phyloP scores from a whole-genome alignment of 176 grass and related monocot species.

The Oryza meridionalis region DNA sequence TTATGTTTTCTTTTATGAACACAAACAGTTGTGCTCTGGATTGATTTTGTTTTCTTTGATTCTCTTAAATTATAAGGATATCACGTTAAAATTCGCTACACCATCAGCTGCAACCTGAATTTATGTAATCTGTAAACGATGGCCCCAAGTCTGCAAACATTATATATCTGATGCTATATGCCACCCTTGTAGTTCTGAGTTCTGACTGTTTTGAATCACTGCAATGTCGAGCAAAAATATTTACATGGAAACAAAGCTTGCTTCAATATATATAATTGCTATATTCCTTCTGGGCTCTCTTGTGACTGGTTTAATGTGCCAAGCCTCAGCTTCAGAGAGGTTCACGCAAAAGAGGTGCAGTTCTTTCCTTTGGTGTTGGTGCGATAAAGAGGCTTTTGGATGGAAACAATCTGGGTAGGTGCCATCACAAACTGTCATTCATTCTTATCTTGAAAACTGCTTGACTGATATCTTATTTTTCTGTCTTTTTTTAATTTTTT shows the following conservation, averaged over 20 bases:
- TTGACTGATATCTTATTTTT: constrained; percentile 1
- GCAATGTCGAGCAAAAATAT: not conserved
- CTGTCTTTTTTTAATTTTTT: not conserved
- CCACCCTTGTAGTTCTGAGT: constrained; percentile 4
- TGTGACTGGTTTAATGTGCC: constrained; percentile 77
- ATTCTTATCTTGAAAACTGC: not conserved
- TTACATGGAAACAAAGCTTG: not conserved
- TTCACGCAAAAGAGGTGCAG: constrained; percentile 84
- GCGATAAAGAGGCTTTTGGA: constrained; percentile 71
- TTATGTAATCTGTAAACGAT: constrained; percentile 14
- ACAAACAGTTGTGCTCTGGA: too few species aligned
- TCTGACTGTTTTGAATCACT: not conserved
- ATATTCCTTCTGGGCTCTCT: constrained; percentile 8
- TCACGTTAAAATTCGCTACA: not conserved
- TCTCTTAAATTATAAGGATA: not conserved
- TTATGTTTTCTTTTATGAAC: not conserved
- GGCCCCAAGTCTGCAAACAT: not conserved
- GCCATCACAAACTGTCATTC: not conserved
- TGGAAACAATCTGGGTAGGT: constrained; percentile 65
- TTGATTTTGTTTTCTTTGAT: too few species aligned
- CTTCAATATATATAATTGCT: not conserved
- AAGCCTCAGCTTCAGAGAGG: constrained; percentile 84
- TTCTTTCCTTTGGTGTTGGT: constrained; percentile 87
- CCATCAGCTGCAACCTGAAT: not conserved
- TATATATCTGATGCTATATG: constrained; percentile 6